These are phyloP conservation scores for Fusarium subglutinans DNA, from an alignment of 2,329 filamentous ascomycete species.

Conservation along the genomic window DNA sequence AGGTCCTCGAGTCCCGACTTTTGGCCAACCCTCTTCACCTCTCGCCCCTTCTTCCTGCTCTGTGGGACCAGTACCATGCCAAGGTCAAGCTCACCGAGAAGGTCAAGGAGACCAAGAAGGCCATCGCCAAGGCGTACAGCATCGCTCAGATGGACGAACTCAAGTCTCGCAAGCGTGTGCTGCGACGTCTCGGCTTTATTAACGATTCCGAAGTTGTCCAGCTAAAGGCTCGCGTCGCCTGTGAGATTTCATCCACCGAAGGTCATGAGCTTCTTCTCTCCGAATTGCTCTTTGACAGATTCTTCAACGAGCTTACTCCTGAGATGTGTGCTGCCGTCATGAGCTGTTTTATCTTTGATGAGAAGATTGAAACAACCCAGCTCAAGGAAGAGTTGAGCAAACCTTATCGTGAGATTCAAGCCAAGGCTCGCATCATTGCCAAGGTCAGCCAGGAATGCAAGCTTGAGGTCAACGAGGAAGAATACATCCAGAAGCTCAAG, in stretches of 20 bases:
- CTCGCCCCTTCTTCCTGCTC: constrained; percentile 81
- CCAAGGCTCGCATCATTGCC: constrained; percentile 86
- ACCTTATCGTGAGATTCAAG: constrained; percentile 85
- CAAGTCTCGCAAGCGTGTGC: constrained; percentile 93
- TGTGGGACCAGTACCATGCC: constrained; percentile 86
- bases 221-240: constrained; percentile 95
- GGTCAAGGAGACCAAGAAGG: constrained; percentile 89
- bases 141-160: constrained; percentile 95
- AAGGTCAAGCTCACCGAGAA: constrained; percentile 81
- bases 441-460: constrained; percentile 97
- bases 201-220: constrained; percentile 96
- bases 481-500: constrained; percentile 90
- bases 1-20: constrained; percentile 91
- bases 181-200: constrained; percentile 93
- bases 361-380: constrained; percentile 83
- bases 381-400: constrained; percentile 87
- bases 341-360: constrained; percentile 97
- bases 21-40: constrained; percentile 91
- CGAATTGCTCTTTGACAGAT: constrained; percentile 94
- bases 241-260: constrained; percentile 90
- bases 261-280: constrained; percentile 94
- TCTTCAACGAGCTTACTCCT: constrained; percentile 94
- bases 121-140: constrained; percentile 84
- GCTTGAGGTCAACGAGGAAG: constrained; percentile 91
- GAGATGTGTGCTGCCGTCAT: constrained; percentile 88